phyloP scores from a whole-genome alignment of 371 early-diverging fungal species.

The Lichtheimia ornata region DNA sequence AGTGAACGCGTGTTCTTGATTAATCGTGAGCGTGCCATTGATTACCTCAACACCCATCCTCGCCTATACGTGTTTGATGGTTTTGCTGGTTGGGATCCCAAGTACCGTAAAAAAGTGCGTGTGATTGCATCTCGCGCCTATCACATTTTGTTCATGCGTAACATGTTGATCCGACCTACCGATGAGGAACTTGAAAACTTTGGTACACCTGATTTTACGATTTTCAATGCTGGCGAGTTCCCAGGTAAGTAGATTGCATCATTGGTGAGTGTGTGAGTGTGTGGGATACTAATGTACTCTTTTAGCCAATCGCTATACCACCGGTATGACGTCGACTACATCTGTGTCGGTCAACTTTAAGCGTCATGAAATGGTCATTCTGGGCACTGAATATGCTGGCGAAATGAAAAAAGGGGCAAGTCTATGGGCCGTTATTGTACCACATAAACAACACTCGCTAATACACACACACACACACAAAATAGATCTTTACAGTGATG shows the following conservation, averaged over 20 bases:
- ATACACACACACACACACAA: background rate
- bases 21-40: slow-evolving; percentile 95
- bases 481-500: slow-evolving; percentile 93
- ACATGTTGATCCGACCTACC: slow-evolving; percentile 97
- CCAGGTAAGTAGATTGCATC: slow-evolving; percentile 41
- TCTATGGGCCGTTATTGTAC: background rate
- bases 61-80: slow-evolving; percentile 97
- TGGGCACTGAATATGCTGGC: slow-evolving; percentile 97
- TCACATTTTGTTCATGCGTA: slow-evolving; percentile 96
- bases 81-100: slow-evolving; percentile 93
- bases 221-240: slow-evolving; percentile 97
- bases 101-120: slow-evolving; percentile 96
- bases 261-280: no score
- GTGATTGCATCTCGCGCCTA: slow-evolving; percentile 95
- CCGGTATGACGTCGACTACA: slow-evolving; percentile 96
- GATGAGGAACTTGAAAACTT: slow-evolving; percentile 89
- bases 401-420: slow-evolving; percentile 98
- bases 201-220: slow-evolving; percentile 96
- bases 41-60: slow-evolving; percentile 94
- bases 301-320: slow-evolving; percentile 89
- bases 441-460: background rate
- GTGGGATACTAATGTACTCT: background rate
- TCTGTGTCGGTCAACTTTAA: slow-evolving; percentile 92
- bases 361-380: slow-evolving; percentile 82
- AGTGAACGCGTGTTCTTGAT: slow-evolving; percentile 87